Evolutionary conservation across 805 yeast genomes (phyloP).

Genomic region (Candida cerambycidarum): DNA sequence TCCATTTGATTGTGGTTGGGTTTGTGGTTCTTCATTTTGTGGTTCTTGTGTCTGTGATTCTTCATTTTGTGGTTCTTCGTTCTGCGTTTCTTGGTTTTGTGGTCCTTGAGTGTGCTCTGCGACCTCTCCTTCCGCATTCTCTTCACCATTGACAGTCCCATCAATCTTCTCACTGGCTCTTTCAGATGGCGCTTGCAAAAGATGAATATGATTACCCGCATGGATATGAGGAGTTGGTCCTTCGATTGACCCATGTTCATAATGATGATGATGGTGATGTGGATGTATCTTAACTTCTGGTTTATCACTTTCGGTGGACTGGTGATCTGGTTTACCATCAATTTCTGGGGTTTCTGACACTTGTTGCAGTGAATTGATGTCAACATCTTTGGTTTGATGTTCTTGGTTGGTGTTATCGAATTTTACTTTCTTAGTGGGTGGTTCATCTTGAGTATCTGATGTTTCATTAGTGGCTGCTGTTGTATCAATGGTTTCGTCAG

Average conservation of each 20-base stretch:
- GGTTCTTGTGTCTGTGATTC: background rate
- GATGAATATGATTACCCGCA: conserved; percentile 13
- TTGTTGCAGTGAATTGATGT: too few species aligned
- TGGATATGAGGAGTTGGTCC: conserved; percentile 14
- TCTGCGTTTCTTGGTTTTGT: background rate
- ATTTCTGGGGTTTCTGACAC: too few species aligned
- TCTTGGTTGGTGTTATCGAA: background rate
- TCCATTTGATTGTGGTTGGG: background rate
- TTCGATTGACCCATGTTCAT: background rate
- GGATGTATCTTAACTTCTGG: too few species aligned
- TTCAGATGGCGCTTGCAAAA: conserved; percentile 2
- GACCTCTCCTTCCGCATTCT: background rate
- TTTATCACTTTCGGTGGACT: too few species aligned
- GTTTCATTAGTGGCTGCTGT: conserved; percentile 4
- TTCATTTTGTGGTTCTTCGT: background rate
- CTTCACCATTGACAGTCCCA: background rate
- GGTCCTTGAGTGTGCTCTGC: background rate
- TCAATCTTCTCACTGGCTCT: background rate
- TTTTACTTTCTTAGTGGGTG: conserved; percentile 1
- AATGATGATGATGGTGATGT: conserved; percentile 12
- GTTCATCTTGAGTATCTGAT: background rate
- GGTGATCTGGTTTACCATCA: conserved; percentile 17
- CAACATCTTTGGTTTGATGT: too few species aligned
- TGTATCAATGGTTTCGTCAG: background rate
- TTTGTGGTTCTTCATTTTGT: background rate